Percentiles rank a stretch among this genome's conserved stretches.
Conservation (phyloP, 2,329 filamentous ascomycete genomes). For the Aureobasidium sp. region DNA sequence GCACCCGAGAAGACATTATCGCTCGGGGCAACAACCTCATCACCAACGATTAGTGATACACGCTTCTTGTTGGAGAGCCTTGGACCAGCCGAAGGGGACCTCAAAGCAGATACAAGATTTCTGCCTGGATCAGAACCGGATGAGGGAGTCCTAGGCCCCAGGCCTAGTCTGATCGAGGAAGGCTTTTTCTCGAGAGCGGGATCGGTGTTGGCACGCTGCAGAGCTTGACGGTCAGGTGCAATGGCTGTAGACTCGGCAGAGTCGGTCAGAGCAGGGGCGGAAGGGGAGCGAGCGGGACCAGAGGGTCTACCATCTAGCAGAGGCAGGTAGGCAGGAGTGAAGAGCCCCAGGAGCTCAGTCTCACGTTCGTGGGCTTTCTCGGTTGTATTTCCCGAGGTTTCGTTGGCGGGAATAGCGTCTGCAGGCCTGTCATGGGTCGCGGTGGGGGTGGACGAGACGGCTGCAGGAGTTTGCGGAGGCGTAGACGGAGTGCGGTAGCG, state of each 20-base stretch:
- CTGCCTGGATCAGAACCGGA: slow-evolving; percentile 31
- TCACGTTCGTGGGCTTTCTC: slow-evolving; percentile 22
- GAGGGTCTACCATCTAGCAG: slow-evolving; percentile 25
- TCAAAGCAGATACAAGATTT: slow-evolving; percentile 30
- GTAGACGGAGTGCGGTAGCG: slow-evolving; percentile 14
- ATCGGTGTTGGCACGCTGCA: slow-evolving; percentile 27
- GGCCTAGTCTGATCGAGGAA: slow-evolving; percentile 20
- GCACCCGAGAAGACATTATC: slow-evolving; percentile 26
- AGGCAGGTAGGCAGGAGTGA: slow-evolving; percentile 32
- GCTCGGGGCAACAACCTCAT: slow-evolving; percentile 30
- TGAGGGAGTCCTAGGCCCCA: slow-evolving; percentile 28
- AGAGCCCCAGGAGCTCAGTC: slow-evolving; percentile 31
- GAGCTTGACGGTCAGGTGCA: not conserved
- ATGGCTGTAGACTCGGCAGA: not conserved
- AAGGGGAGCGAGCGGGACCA: slow-evolving; percentile 22
- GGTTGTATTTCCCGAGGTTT: slow-evolving; percentile 1
- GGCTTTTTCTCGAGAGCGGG: slow-evolving; percentile 17
- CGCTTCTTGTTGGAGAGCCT: slow-evolving; percentile 26
- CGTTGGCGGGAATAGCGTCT: not conserved
- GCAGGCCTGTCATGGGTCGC: not conserved
- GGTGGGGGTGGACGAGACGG: not conserved
- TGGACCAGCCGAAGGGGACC: slow-evolving; percentile 24
- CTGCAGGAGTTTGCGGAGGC: not conserved
- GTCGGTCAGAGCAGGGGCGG: slow-evolving; percentile 22
- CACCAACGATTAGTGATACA: slow-evolving; percentile 31